These are phyloP conservation scores for Whalleya microplaca DNA, from an alignment of 2,329 filamentous ascomycete species.

Conservation along the genomic window DNA sequence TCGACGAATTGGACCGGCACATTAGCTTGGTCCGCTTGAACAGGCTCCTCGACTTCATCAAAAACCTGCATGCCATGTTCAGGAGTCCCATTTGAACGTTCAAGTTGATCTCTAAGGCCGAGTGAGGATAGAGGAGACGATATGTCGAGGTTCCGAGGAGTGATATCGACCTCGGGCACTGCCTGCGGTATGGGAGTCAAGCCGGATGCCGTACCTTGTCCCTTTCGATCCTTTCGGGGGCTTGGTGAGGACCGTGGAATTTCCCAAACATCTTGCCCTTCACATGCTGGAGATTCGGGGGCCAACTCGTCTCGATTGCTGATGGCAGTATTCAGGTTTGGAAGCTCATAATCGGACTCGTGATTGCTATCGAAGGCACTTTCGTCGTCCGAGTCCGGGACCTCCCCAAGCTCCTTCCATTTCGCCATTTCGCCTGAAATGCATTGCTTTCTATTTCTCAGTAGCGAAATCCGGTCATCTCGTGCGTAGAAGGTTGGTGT, in stretches of 20 bases:
- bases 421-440: conserved; percentile 42
- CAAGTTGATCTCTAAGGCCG: conserved; percentile 2
- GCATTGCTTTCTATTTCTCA: conserved; percentile 34
- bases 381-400: conserved; percentile 50
- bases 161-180: not conserved
- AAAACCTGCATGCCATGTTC: not conserved
- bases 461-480: conserved; percentile 6
- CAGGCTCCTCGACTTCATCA: conserved; percentile 7
- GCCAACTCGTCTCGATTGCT: conserved; percentile 2
- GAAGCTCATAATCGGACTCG: conserved; percentile 32
- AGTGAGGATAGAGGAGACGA: conserved; percentile 17
- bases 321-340: conserved; percentile 8
- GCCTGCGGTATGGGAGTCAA: conserved; percentile 28
- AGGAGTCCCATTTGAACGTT: not conserved
- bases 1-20: conserved; percentile 4
- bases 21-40: conserved; percentile 5
- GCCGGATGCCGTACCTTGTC: no score
- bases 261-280: conserved; percentile 34
- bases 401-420: conserved; percentile 49
- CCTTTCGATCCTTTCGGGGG: conserved; percentile 25
- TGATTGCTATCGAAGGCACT: conserved; percentile 41
- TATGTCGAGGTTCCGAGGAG: conserved; percentile 2
- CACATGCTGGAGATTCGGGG: not conserved
- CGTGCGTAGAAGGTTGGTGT: conserved; percentile 2
- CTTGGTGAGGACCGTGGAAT: conserved; percentile 35